Base-by-base conservation (phyloP, 805 yeast species). In the Candida ortonii region DNA sequence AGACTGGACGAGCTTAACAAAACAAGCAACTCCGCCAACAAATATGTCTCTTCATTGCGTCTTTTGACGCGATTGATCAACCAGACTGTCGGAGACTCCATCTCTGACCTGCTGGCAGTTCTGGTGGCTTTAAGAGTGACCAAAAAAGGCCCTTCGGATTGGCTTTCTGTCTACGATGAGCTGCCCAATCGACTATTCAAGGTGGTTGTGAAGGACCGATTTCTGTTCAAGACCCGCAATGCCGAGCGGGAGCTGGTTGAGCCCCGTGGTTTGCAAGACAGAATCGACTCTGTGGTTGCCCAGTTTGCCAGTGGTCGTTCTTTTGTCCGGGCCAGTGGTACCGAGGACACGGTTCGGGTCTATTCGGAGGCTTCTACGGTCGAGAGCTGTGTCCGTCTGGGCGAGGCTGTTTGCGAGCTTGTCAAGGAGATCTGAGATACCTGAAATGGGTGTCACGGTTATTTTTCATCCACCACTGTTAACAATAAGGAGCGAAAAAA, bases 61-160 rank as follows among this genome's bases (percentile, higher is more conserved):
- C 65, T 75, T 11, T 71, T 90, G 39, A 73, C 83, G 20, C 71
- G 76, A 38, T 65, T 93, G 44, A 86, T 93, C 56, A 93, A 93
- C 60, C 97, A 93, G 60, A 83, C 97, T 2, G 97, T 93, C n/a
- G 98, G 98, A 19, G 98, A 93, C 59, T 95, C 98, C 8, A 81
- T 93, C 33, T 78, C 95, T n/a, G 98, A 93, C 58, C 66, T 93
- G 59, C 63, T 93, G 38, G 77, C 84, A 5, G 89, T 93, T 1
- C 61, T 89, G 35, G 71, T 79, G 2, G 78, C 88, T 7, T 68
- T 83, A 48, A 53, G 70, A 7, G 66, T 81, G 65, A 30, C 44
- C 10, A 36, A 39, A 7, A 48, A 46, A 15, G 52, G 73, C 3
- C 85, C 95, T 2, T 56, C 54, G 3, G 71, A 73, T 25, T 93